Percentiles rank a stretch among this genome's conserved stretches.
These are phyloP conservation scores for Leccinum pallidistipes DNA, from an alignment of 1,284 basidiomycete genomes.

Conservation along the genomic window DNA sequence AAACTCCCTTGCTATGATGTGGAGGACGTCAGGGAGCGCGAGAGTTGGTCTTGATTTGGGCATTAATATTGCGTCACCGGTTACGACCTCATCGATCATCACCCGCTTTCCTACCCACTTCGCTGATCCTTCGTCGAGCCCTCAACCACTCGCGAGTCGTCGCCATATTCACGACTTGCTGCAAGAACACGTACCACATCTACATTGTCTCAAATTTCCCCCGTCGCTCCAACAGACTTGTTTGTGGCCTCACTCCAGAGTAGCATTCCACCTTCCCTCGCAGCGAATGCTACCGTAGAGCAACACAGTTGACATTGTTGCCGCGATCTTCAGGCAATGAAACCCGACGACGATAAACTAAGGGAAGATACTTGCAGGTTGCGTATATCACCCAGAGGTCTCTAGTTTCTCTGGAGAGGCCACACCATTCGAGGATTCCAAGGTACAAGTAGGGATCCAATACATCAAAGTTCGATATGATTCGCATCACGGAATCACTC, in stretches of 20 bases:
- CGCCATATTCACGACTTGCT: constrained; percentile 77
- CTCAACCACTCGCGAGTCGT: constrained; percentile 54
- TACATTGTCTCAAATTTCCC: constrained; percentile 80
- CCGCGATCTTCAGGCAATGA: constrained; percentile 70
- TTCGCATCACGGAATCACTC: not conserved
- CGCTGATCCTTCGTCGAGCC: constrained; percentile 49
- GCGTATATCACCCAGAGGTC: not conserved
- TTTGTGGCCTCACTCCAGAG: constrained; percentile 56
- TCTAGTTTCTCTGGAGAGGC: constrained; percentile 57
- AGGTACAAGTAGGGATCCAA: constrained; percentile 65
- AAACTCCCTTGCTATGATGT: constrained; percentile 33
- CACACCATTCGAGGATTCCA: constrained; percentile 66
- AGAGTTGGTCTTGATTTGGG: constrained; percentile 11
- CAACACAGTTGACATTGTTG: constrained; percentile 76
- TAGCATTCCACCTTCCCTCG: constrained; percentile 64
- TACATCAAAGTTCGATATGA: constrained; percentile 66
- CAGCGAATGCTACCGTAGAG: constrained; percentile 52
- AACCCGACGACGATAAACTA: constrained; percentile 77
- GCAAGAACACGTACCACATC: constrained; percentile 90
- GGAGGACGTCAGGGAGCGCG: constrained; percentile 26
- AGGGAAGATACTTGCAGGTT: constrained; percentile 76
- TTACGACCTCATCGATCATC: constrained; percentile 47
- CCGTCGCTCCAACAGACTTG: constrained; percentile 57
- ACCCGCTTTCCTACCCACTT: constrained; percentile 79
- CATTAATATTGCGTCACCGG: constrained; percentile 12